Evolutionary conservation across 495 filamentous ascomycete genomes (phyloP).

Genomic region (Tuber brumale): DNA sequence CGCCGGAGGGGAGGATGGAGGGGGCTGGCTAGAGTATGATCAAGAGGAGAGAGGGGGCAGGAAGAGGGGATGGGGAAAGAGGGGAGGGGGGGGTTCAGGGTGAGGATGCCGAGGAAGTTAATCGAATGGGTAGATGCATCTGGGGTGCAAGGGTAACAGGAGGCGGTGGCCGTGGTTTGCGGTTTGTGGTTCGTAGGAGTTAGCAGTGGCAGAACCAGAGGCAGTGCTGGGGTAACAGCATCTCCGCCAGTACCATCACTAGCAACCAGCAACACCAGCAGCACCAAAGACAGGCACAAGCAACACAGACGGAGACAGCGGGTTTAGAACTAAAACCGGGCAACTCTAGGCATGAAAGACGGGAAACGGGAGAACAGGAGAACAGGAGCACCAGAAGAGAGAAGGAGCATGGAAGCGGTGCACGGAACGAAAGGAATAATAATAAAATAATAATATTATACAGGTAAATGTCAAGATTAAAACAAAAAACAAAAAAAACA

Average conservation of each 20-base stretch:
- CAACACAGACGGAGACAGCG: background rate
- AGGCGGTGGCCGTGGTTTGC: constrained; percentile 14
- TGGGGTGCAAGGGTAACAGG: constrained; percentile 35
- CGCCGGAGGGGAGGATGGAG: constrained; percentile 9
- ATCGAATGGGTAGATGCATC: constrained; percentile 39
- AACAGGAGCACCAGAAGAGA: constrained; percentile 22
- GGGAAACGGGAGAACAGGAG: constrained; percentile 34
- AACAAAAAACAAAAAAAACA: constrained; percentile 16
- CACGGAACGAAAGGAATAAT: constrained; percentile 27
- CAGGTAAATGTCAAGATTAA: background rate
- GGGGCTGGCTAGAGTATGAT: constrained; percentile 5
- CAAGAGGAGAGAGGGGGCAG: constrained; percentile 15
- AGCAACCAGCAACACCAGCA: background rate
- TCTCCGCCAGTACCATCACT: background rate
- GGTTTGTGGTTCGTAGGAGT: background rate
- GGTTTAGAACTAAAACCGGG: constrained; percentile 5
- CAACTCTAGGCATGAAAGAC: constrained; percentile 38
- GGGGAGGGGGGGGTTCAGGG: constrained; percentile 37
- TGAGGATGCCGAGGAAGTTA: constrained; percentile 33
- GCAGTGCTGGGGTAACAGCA: background rate
- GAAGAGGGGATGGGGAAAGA: constrained; percentile 18
- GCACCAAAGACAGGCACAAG: background rate
- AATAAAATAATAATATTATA: background rate
- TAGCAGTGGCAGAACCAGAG: background rate
- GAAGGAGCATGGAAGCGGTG: constrained; percentile 34